Conservation (phyloP, 805 yeast genomes). For the Sugiyamaella smithiae region DNA sequence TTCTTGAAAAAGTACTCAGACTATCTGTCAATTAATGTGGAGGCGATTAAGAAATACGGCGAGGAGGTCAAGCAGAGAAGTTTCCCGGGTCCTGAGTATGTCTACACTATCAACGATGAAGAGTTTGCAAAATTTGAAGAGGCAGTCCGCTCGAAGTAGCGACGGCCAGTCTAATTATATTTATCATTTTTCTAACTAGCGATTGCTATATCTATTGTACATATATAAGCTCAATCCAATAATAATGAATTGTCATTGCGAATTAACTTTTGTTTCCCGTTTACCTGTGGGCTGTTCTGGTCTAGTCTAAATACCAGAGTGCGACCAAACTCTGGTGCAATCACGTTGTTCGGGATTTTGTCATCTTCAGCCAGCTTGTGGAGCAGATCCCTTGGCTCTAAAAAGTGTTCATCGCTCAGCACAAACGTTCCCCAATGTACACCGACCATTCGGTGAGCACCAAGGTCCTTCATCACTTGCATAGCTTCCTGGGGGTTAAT, state of each 20-base stretch:
- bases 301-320: conserved; percentile 53
- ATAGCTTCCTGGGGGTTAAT: conserved; percentile 77
- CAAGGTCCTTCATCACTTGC: conserved; percentile 60
- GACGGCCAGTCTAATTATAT: too few species aligned
- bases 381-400: conserved; percentile 73
- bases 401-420: conserved; percentile 78
- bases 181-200: too few species aligned
- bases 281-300: too few species aligned
- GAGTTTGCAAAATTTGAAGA: conserved; percentile 47
- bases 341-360: conserved; percentile 40
- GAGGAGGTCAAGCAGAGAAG: conserved; percentile 51
- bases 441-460: conserved; percentile 67
- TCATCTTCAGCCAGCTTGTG: conserved; percentile 47
- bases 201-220: too few species aligned
- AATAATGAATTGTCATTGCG: conserved; percentile 35
- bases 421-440: conserved; percentile 97
- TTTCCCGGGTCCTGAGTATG: conserved; percentile 69
- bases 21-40: conserved; percentile 46
- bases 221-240: too few species aligned
- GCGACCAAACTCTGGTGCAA: conserved; percentile 74
- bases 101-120: conserved; percentile 66
- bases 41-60: conserved; percentile 53
- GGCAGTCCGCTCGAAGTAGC: too few species aligned
- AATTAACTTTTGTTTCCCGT: conserved; percentile 21
- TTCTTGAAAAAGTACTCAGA: conserved; percentile 72